Conservation (phyloP, 192 early-diverging fungal species). For the Coemansia sp. region DNA sequence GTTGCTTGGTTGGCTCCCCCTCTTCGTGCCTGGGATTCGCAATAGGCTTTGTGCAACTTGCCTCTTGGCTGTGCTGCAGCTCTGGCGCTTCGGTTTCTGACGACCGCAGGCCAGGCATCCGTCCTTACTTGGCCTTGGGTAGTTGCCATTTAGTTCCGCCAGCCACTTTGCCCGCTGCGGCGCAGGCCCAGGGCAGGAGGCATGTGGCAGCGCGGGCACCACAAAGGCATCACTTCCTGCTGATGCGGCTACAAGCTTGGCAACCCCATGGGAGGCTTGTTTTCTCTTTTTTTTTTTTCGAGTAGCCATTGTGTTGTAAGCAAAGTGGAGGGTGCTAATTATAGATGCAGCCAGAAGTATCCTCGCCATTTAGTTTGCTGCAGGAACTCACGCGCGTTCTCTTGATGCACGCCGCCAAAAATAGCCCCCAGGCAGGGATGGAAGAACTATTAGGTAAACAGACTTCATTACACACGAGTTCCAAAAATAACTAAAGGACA, state of each 20-base stretch:
- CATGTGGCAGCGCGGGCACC: neutral
- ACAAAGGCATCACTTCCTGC: neutral
- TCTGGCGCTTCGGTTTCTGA: too few species aligned
- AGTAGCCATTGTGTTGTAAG: neutral
- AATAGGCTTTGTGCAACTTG: neutral
- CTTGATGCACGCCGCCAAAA: neutral
- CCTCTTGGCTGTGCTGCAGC: too few species aligned
- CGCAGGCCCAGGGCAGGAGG: neutral
- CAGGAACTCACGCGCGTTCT: neutral
- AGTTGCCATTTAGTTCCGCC: neutral
- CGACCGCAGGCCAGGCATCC: neutral
- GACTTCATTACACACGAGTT: neutral
- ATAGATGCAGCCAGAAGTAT: slow-evolving; percentile 7
- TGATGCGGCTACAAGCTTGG: neutral
- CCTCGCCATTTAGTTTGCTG: neutral
- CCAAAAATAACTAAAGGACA: neutral
- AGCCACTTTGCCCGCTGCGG: neutral
- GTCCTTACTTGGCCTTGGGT: neutral
- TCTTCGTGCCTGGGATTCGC: neutral
- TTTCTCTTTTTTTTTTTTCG: neutral
- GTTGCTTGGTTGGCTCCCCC: neutral
- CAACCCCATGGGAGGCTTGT: neutral
- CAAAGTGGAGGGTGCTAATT: neutral
- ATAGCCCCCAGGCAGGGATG: slow-evolving; percentile 2
- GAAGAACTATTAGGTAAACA: neutral